phyloP scores from a whole-genome alignment of 2,329 filamentous ascomycete species.

The Cryphonectria naterciae region DNA sequence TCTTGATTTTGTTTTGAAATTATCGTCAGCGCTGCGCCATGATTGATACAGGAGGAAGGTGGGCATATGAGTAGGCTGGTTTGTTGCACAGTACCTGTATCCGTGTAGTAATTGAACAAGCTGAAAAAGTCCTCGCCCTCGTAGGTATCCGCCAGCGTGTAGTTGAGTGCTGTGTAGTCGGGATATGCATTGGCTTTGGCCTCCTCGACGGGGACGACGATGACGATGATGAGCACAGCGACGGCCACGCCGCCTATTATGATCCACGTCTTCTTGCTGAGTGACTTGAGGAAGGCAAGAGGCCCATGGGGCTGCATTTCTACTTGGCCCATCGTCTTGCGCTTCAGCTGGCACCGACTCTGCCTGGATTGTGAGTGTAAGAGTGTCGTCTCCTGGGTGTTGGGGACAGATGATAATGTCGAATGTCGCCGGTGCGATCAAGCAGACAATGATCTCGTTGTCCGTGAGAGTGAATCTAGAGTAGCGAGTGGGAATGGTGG shows the following conservation, averaged over 20 bases:
- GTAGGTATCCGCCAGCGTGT: slow-evolving; percentile 54
- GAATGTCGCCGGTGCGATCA: not conserved
- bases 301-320: slow-evolving; percentile 28
- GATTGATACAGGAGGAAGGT: not conserved
- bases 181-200: slow-evolving; percentile 49
- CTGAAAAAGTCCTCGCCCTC: slow-evolving; percentile 53
- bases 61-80: not conserved
- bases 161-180: slow-evolving; percentile 51
- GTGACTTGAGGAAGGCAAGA: slow-evolving; percentile 41
- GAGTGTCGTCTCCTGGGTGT: not conserved
- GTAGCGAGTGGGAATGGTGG: not conserved
- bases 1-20: not conserved
- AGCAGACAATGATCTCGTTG: too few relatives aligned
- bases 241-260: slow-evolving; percentile 43
- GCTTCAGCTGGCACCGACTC: not conserved
- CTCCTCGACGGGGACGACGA: slow-evolving; percentile 49
- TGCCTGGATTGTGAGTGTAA: not conserved
- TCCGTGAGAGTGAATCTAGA: too few relatives aligned
- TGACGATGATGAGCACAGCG: slow-evolving; percentile 51
- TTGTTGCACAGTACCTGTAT: not conserved
- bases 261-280: slow-evolving; percentile 57
- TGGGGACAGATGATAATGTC: not conserved
- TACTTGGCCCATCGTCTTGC: not conserved
- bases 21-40: not conserved
- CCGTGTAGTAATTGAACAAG: slow-evolving; percentile 11